These are phyloP conservation scores for Cyclostephanos invisitatus DNA, from an alignment of 108 stramenopile genomes.

Conservation along the genomic window DNA sequence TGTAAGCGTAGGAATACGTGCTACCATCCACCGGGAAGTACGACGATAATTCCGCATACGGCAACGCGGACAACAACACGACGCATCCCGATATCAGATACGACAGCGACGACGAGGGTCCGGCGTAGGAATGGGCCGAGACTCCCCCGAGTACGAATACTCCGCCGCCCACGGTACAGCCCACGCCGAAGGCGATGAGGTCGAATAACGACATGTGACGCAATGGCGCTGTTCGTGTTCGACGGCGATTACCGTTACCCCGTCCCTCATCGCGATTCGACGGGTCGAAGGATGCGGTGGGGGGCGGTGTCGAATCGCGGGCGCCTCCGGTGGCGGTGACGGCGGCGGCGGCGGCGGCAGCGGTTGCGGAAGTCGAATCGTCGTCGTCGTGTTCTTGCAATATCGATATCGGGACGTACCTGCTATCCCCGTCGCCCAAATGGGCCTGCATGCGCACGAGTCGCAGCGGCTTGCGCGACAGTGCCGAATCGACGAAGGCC, in stretches of 20 bases:
- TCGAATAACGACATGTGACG: conserved; percentile 74
- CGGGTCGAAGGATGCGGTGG: too few species aligned
- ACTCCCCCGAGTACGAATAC: conserved; percentile 76
- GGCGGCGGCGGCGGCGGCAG: not conserved
- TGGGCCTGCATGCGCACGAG: not conserved
- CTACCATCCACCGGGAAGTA: conserved; percentile 77
- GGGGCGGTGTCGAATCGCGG: too few species aligned
- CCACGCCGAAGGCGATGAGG: conserved; percentile 82
- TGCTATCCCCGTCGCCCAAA: not conserved
- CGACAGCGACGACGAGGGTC: conserved; percentile 72
- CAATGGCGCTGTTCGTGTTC: not conserved
- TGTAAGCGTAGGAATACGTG: conserved; percentile 75
- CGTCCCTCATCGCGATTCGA: too few species aligned
- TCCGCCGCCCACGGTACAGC: conserved; percentile 86
- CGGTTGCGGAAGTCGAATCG: too few species aligned
- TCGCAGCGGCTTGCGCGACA: not conserved
- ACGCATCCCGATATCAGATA: conserved; percentile 73
- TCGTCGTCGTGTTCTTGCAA: too few species aligned
- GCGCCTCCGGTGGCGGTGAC: too few species aligned
- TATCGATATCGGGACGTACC: not conserved
- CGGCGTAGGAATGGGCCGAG: conserved; percentile 47
- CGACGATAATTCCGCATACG: conserved; percentile 83
- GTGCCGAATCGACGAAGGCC: not conserved
- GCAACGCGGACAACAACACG: conserved; percentile 65
- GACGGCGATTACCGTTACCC: too few species aligned